Conservation (phyloP, 352 stramenopile genomes). For the Globisporangium nunn region DNA sequence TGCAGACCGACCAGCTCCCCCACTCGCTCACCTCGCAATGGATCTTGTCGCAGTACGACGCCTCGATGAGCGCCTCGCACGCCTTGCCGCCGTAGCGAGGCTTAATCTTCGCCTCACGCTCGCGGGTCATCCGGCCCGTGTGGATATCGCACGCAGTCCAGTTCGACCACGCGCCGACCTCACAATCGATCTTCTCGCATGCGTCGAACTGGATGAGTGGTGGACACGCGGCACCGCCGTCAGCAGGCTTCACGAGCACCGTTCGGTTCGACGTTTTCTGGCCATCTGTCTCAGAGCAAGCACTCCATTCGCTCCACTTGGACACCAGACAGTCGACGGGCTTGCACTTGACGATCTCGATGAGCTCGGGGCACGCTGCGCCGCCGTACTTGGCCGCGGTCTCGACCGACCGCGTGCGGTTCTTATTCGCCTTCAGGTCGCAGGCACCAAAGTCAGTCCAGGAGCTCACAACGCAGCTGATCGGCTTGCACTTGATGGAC, state of each 20-base stretch:
- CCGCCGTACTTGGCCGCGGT: conserved; percentile 23
- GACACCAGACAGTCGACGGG: conserved; percentile 52
- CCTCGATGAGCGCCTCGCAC: conserved; percentile 17
- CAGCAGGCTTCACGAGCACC: conserved; percentile 22
- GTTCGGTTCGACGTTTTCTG: conserved; percentile 32
- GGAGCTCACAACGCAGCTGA: conserved; percentile 38
- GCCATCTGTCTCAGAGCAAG: conserved; percentile 23
- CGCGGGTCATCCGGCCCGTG: conserved; percentile 18
- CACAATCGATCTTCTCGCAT: conserved; percentile 42
- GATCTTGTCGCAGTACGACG: conserved; percentile 27
- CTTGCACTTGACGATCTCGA: conserved; percentile 41
- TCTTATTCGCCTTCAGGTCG: conserved; percentile 29
- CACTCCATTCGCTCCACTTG: conserved; percentile 31
- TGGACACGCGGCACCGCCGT: conserved; percentile 35
- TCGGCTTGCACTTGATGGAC: conserved; percentile 30
- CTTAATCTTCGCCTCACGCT: conserved; percentile 9
- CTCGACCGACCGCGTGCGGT: conserved; percentile 26
- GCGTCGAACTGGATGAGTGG: conserved; percentile 26
- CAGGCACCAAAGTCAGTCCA: conserved; percentile 40
- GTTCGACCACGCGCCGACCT: conserved; percentile 25
- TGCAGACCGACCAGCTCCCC: conserved; percentile 31
- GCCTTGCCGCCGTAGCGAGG: conserved; percentile 6
- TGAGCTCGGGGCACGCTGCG: conserved; percentile 28
- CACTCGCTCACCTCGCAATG: conserved; percentile 27
- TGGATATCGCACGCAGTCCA: conserved; percentile 20